Evolutionary conservation across 495 filamentous ascomycete species (phyloP), one percentile per base, ranked within the genome.

Genomic region (Penicillium salamii): DNA sequence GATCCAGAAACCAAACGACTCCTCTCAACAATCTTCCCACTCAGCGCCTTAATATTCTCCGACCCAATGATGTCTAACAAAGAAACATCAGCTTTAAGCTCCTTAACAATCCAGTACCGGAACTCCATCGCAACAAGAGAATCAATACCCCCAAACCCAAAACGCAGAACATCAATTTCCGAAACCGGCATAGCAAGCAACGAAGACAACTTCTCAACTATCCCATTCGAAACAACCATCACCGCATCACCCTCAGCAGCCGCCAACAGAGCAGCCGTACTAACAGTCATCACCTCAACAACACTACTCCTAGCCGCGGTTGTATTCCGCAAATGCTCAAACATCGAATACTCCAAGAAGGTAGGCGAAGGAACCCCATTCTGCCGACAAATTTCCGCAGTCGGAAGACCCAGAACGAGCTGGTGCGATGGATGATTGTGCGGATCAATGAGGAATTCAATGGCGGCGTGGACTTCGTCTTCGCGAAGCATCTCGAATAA

Each of bases 111-210:
- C 75, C 76, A 79, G 5, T 59, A 66, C 7, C 73, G 59, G 36
- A 80, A 57, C 46, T 79, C 77, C 49, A 80, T 71, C 4, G 69
- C 63, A 5, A 79, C 65, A 9, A 79, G 57, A 0, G 71, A 76
- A 42, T 80, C 77, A 21, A 79, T 57, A 3, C 68, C 63, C 5
- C 68, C 46, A 23, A 65, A 58, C 1, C 62, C 57, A 31, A 77
- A 57, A 29, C 62, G 49, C 5, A 54, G 51, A 1, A 63, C 53
- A 38, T 76, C 65, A 2, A 78, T 35, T 3, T 77, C 75, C 3
- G 72, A 70, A 7, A 67, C 57, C 7, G 69, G 57, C 32, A 66
- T 69, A 1, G 57, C 58, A 14, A 68, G 63, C 6, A 67, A 28
- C 17, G 60, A 58, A 4, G 63, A 49, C 14, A 68, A 52, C 28